A percentile compares a stretch with the other conserved stretches of the same genome.
These are phyloP conservation scores for Fusarium sacchari DNA, from an alignment of 2,329 filamentous ascomycete species.

Conservation along the genomic window DNA sequence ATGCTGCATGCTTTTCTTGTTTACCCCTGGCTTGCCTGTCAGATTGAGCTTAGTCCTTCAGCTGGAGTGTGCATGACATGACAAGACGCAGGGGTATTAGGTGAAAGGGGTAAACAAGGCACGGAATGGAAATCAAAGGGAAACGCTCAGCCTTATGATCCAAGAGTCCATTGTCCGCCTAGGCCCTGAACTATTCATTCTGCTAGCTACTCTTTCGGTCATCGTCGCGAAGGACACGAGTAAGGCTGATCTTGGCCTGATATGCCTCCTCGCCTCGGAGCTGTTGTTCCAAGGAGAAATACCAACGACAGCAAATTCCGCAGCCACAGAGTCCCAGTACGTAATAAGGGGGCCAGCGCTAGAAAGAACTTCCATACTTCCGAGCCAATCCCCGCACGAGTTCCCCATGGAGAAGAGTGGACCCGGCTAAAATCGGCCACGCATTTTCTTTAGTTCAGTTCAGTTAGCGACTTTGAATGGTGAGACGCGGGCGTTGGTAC, in stretches of 20 bases:
- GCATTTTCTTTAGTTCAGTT: neutral
- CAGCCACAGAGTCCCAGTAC: neutral
- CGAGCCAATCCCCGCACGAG: conserved; percentile 28
- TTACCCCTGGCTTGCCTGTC: neutral
- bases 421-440: conserved; percentile 1
- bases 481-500: conserved; percentile 6
- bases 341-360: conserved; percentile 12
- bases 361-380: neutral
- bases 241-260: neutral
- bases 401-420: conserved; percentile 29
- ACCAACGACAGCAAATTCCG: neutral
- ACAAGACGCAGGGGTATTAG: neutral
- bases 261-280: neutral
- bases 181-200: neutral
- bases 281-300: neutral
- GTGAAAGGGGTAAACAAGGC: neutral
- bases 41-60: conserved; percentile 4
- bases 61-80: neutral
- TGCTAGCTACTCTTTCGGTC: neutral
- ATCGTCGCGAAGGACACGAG: neutral
- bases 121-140: neutral
- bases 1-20: neutral
- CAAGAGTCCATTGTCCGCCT: neutral
- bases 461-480: neutral
- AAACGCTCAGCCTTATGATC: conserved; percentile 5